Conservation (phyloP, 225 moss, liverwort and hornwort species). For the Straminergon stramineum region DNA sequence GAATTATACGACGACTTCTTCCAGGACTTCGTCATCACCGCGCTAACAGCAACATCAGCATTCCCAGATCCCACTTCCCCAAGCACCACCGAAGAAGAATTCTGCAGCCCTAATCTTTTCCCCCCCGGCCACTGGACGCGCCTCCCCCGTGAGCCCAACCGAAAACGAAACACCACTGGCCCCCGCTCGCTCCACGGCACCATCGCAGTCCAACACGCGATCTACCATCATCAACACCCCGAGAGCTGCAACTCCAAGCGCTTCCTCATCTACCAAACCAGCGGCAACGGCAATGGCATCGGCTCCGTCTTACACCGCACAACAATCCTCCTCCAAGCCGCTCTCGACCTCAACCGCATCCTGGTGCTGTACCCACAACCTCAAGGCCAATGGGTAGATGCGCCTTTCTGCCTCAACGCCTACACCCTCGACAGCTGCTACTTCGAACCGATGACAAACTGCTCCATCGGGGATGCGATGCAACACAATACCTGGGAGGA, state of each 20-base stretch:
- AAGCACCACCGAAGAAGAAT: neutral
- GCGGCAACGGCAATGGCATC: conserved; percentile 17
- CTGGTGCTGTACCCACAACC: conserved; percentile 15
- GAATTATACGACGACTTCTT: neutral
- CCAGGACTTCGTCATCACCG: neutral
- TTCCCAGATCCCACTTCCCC: neutral
- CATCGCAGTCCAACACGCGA: conserved; percentile 6
- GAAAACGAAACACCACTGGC: neutral
- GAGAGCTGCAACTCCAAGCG: neutral
- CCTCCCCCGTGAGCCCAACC: neutral
- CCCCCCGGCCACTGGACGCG: conserved; percentile 18
- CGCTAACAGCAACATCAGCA: neutral
- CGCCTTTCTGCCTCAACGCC: neutral
- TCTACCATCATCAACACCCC: conserved; percentile 30
- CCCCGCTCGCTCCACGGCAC: conserved; percentile 13
- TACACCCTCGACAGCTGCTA: conserved; percentile 26
- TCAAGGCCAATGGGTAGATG: conserved; percentile 10
- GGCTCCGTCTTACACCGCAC: conserved; percentile 21
- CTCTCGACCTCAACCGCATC: conserved; percentile 20
- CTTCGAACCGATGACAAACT: conserved; percentile 23
- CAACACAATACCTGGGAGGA: neutral
- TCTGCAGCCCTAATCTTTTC: neutral
- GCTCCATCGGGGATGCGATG: conserved; percentile 4
- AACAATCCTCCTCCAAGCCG: conserved; percentile 12
- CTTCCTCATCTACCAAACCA: conserved; percentile 12